phyloP scores from a whole-genome alignment of 1,284 basidiomycete genomes.

The Trichosporon sp. region DNA sequence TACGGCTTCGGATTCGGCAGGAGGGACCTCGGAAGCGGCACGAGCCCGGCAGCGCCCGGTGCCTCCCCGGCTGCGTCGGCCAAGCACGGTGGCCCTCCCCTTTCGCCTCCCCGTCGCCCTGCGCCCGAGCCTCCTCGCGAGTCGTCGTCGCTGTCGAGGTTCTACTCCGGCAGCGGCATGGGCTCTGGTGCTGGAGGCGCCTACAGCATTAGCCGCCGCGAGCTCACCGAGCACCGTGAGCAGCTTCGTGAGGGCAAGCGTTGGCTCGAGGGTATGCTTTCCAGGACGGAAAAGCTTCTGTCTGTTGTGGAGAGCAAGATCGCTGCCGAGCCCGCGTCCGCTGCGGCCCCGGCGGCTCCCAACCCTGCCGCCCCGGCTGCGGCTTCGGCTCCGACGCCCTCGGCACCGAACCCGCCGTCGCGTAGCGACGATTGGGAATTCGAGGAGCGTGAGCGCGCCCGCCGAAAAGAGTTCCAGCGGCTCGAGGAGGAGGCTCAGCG shows the following conservation, averaged over 20 bases:
- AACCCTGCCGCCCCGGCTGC: constrained; percentile 5
- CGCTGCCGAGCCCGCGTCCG: neutral
- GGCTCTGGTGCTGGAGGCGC: constrained; percentile 19
- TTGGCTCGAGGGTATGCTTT: constrained; percentile 47
- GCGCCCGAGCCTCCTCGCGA: constrained; percentile 33
- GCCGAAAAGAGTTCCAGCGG: constrained; percentile 39
- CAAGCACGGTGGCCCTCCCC: constrained; percentile 11
- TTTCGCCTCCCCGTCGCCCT: constrained; percentile 27
- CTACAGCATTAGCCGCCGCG: constrained; percentile 41
- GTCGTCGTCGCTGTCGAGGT: constrained; percentile 16
- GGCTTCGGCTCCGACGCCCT: neutral
- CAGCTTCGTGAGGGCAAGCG: constrained; percentile 48
- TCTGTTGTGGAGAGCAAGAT: constrained; percentile 46
- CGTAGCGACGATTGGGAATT: constrained; percentile 37
- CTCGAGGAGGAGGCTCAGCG: constrained; percentile 40
- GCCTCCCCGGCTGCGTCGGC: constrained; percentile 15
- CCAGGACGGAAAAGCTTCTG: constrained; percentile 47
- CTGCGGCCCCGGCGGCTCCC: neutral
- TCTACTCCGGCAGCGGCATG: constrained; percentile 10
- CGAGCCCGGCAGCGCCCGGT: constrained; percentile 5
- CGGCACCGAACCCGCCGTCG: neutral
- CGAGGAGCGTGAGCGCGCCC: constrained; percentile 40
- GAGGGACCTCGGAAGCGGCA: constrained; percentile 24
- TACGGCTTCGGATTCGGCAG: constrained; percentile 32
- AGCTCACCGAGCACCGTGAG: constrained; percentile 47